These are phyloP conservation scores for Astraeus odoratus DNA, from an alignment of 768 basidiomycete species.

Conservation along the genomic window DNA sequence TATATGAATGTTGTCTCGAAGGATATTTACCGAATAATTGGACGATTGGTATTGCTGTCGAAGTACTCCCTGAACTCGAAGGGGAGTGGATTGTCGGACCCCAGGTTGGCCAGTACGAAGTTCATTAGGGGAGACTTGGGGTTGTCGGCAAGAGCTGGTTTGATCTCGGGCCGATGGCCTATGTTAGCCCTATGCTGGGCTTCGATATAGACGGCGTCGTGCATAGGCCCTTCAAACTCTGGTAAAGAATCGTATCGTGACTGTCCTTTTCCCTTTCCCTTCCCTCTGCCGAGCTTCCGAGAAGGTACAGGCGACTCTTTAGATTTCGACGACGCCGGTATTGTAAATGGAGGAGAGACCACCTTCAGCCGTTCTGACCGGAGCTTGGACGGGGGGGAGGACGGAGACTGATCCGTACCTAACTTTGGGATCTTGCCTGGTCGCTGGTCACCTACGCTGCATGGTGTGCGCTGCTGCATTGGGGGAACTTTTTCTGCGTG, in stretches of 20 bases:
- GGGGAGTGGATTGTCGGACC: slow-evolving; percentile 7
- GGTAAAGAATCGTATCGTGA: slow-evolving; percentile 4
- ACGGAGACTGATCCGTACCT: background rate
- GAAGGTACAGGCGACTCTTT: slow-evolving; percentile 5
- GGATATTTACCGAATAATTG: slow-evolving; percentile 18
- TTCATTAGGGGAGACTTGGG: slow-evolving; percentile 50
- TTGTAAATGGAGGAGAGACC: slow-evolving; percentile 19
- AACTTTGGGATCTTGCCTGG: slow-evolving; percentile 15
- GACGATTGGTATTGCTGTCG: slow-evolving; percentile 8
- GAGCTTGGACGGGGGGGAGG: background rate
- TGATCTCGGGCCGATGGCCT: slow-evolving; percentile 14
- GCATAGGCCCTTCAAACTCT: slow-evolving; percentile 27
- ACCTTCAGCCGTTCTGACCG: slow-evolving; percentile 10
- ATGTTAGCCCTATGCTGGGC: slow-evolving; percentile 15
- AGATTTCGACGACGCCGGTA: slow-evolving; percentile 22
- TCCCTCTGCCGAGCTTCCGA: background rate
- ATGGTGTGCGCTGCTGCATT: slow-evolving; percentile 2
- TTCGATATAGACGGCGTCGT: slow-evolving; percentile 30
- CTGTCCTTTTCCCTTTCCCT: background rate
- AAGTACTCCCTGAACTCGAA: slow-evolving; percentile 12
- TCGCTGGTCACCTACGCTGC: slow-evolving; percentile 5
- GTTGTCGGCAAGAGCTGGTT: slow-evolving; percentile 31
- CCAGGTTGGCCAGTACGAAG: slow-evolving; percentile 16
- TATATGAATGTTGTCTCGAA: background rate
- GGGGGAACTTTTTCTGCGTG: slow-evolving; percentile 25